A percentile compares a stretch with the other conserved stretches of the same genome.
Evolutionary conservation across 2,329 filamentous ascomycete species (phyloP).

Genomic region (Corniculantispora saksenae): DNA sequence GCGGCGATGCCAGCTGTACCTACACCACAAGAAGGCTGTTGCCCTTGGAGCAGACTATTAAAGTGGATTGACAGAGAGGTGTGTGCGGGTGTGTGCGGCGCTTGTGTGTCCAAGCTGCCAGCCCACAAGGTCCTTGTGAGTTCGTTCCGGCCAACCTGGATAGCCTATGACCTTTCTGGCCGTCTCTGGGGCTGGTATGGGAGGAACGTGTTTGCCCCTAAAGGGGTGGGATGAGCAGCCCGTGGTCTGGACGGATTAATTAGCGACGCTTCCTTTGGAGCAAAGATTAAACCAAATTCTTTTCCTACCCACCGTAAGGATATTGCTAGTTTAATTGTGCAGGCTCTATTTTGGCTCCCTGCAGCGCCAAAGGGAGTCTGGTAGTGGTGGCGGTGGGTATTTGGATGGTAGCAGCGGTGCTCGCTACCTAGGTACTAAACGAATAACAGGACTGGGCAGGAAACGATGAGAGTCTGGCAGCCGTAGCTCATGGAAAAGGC

Average conservation of each 20-base stretch:
- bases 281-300: not conserved
- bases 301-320: not conserved
- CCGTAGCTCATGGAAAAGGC: no score
- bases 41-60: slow-evolving; percentile 1
- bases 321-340: not conserved
- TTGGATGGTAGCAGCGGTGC: not conserved
- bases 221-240: not conserved
- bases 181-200: slow-evolving; percentile 13
- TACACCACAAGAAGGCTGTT: not conserved
- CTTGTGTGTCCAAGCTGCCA: slow-evolving; percentile 15
- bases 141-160: slow-evolving; percentile 14
- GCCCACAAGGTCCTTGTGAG: slow-evolving; percentile 13
- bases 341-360: not conserved
- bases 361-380: slow-evolving; percentile 1
- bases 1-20: not conserved
- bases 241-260: not conserved
- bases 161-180: slow-evolving; percentile 10
- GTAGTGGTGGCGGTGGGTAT: not conserved
- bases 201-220: not conserved
- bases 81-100: slow-evolving; percentile 9
- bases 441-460: no score
- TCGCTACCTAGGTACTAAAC: no score
- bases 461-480: not conserved
- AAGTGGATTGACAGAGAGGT: slow-evolving; percentile 9
- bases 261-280: not conserved